Evolutionary conservation across 148 eudicot genomes (phyloP), one percentile per base, ranked within the genome.

Genomic region (Gaultheria prostrata): DNA sequence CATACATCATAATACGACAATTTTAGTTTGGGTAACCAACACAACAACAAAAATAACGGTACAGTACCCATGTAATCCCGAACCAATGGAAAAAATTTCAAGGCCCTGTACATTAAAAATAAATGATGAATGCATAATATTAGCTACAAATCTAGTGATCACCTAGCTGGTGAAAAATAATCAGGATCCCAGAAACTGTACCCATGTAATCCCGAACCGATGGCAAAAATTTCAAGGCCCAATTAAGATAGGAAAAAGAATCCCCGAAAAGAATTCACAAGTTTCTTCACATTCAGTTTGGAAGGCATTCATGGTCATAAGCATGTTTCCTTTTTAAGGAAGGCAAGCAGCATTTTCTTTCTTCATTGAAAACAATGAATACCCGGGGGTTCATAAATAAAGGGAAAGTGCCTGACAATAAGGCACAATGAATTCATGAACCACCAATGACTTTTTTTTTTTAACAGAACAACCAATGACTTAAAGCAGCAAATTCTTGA

Each of bases 391-490:
- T 53, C 39, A 30, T 0, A 53, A 78, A 39, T 59, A 59, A 35
- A 33, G 71, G 26, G 79, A 57, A 85, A 15, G 39, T 39, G 11
- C 43, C 43, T 45, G 26, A 18, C 43, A 73, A 73, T 8, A 73
- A 39, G n/a, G 26, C 69, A 69, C 20, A 70, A 57, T 85, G 67
- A 86, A 81, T 61, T 49, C 11, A 46, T 80, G 54, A 48, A n/a
- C 20, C 1, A 50, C 67, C 10, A 78, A 43, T 11, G 5, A 56
- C n/a, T n/a, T n/a, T n/a, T n/a, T n/a, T n/a, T n/a, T n/a, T n/a
- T n/a, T n/a, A n/a, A n/a, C n/a, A n/a, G n/a, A n/a, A n/a, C n/a
- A n/a, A n/a, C n/a, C n/a, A n/a, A n/a, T n/a, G n/a, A n/a, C n/a
- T n/a, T 56, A 30, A 24, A 26, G 53, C 21, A 67, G n/a, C 53